phyloP scores from a whole-genome alignment of 2,329 filamentous ascomycete genomes.

The Beauveria sp. region DNA sequence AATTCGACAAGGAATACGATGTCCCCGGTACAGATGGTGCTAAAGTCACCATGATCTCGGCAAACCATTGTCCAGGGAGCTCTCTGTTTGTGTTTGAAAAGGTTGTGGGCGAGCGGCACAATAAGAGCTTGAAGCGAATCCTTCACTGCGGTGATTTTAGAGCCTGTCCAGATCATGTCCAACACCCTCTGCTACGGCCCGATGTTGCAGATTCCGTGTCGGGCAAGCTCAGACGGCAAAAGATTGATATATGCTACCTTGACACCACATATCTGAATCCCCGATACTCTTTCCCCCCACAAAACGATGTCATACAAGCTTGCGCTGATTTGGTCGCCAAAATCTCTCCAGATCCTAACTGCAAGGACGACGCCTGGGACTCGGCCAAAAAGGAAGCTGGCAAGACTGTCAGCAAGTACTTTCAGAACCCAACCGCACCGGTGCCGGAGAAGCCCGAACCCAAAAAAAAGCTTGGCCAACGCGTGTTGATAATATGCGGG shows the following conservation, averaged over 20 bases:
- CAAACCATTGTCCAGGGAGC: constrained; percentile 94
- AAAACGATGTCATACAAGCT: constrained; percentile 77
- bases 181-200: constrained; percentile 73
- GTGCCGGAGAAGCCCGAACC: constrained; percentile 20
- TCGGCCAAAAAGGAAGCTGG: constrained; percentile 32
- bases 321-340: constrained; percentile 84
- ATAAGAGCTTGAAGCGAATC: constrained; percentile 63
- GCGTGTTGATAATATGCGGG: constrained; percentile 84
- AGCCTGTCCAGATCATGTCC: constrained; percentile 76
- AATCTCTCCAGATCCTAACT: constrained; percentile 56
- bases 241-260: constrained; percentile 90
- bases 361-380: constrained; percentile 40
- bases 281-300: constrained; percentile 86
- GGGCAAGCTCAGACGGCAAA: constrained; percentile 69
- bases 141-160: constrained; percentile 95
- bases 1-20: constrained; percentile 74
- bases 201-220: constrained; percentile 62
- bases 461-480: constrained; percentile 32
- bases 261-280: constrained; percentile 97
- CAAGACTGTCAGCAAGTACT: constrained; percentile 45
- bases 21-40: constrained; percentile 78
- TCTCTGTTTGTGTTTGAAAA: constrained; percentile 93
- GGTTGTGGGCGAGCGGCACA: constrained; percentile 50
- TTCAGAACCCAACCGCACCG: constrained; percentile 26
- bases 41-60: constrained; percentile 86